Base-by-base conservation (phyloP, 2,329 filamentous ascomycete species). In the Venturia aucupariae region DNA sequence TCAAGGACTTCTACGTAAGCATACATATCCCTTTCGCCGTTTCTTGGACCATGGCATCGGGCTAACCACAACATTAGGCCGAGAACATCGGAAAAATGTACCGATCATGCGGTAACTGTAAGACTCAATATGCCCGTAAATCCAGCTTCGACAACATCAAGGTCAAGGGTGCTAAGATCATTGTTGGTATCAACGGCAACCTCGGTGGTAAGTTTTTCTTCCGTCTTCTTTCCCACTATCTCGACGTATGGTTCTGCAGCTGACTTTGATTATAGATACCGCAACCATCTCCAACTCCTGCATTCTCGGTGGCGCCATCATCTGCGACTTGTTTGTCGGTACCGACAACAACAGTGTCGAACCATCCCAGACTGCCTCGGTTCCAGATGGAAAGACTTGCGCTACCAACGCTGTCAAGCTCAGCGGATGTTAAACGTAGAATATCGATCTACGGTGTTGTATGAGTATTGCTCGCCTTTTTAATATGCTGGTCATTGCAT, bases 31-130 rank as follows among this genome's bases (percentile, higher is more conserved):
- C 22, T 6, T 27, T 27, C 46, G 19, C 8, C 10, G 3, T 24
- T 27, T 11, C 22, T 4, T 1, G 15, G 11, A 5, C 27, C 10
- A 22, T n/a, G 19, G 19, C 22, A 51, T 4, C 7, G 2, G 2
- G 17, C 46, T 51, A 22, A 51, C 46, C 22, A 27, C 11, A 51
- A 22, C 11, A 6, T 69, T 66, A 30, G 46, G 60, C 30, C 32
- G 42, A 71, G 62, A 67, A 71, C 64, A 66, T 71, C 24, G 72
- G 72, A 61, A 74, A 74, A 67, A 27, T 74, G 22, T 71, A 73
- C 68, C 66, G 72, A 22, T 69, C 68, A 64, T 73, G 71, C 59
- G 72, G 72, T 10, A 73, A 76, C 66, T 66, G 65, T 54, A 59
- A 65, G 38, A 62, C 64, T 6, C 41, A 32, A 22, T 32, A 30